phyloP scores from a whole-genome alignment of 495 filamentous ascomycete genomes.

The Aspergillus sclerotioniger region DNA sequence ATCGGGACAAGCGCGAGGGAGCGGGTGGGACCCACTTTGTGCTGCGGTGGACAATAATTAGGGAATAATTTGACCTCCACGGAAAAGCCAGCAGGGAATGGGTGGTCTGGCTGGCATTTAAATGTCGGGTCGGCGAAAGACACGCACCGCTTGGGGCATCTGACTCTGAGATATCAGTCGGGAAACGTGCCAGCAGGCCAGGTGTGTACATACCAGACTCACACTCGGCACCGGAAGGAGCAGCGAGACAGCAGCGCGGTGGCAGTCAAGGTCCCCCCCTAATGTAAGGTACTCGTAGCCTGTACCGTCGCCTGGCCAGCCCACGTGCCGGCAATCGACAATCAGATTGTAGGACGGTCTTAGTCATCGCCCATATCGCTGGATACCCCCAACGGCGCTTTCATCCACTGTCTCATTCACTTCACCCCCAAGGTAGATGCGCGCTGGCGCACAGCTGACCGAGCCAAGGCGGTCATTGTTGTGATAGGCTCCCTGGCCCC shows the following conservation, averaged over 20 bases:
- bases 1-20: constrained; percentile 13
- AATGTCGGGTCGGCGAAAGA: not conserved
- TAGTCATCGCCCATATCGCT: not conserved
- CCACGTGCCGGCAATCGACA: constrained; percentile 12
- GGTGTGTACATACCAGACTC: constrained; percentile 5
- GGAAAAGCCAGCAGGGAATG: not conserved
- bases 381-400: not conserved
- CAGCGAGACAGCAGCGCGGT: not conserved
- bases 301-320: constrained; percentile 1
- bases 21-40: constrained; percentile 1
- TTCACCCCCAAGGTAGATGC: not conserved
- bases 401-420: not conserved
- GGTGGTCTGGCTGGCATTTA: not conserved
- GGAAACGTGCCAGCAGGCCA: not conserved
- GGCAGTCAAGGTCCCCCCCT: not conserved
- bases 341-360: not conserved
- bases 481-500: not conserved
- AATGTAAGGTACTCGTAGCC: constrained; percentile 10
- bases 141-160: not conserved
- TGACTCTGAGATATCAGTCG: not conserved
- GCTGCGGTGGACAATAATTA: no score
- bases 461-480: not conserved
- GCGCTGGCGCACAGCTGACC: not conserved
- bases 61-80: not conserved
- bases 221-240: not conserved